phyloP scores from a whole-genome alignment of 202 grass and related monocot species.

The Musa balbisiana region DNA sequence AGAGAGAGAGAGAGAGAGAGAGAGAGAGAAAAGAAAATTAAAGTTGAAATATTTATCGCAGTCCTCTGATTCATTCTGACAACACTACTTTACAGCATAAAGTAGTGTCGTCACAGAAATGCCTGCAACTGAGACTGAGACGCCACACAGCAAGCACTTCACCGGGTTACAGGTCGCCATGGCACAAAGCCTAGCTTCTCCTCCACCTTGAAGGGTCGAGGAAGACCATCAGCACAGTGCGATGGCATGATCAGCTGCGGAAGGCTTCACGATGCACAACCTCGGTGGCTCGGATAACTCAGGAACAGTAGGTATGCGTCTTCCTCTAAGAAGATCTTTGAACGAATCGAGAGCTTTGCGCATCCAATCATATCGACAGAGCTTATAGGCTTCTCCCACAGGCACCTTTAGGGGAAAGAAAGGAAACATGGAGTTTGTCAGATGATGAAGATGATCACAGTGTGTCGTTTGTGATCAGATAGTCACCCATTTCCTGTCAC shows the following conservation, averaged over 20 bases:
- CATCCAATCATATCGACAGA: constrained; percentile 84
- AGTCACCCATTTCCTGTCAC: constrained; percentile 56
- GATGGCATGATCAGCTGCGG: constrained; percentile 30
- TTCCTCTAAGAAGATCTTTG: background rate
- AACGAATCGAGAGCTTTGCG: constrained; percentile 60
- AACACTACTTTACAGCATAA: too few relatives aligned
- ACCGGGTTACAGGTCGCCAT: background rate
- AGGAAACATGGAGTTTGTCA: too few relatives aligned
- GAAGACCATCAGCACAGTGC: constrained; percentile 29
- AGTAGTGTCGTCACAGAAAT: background rate
- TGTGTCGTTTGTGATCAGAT: background rate
- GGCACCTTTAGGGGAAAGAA: constrained; percentile 31
- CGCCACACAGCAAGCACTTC: background rate
- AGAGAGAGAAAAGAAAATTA: too few relatives aligned
- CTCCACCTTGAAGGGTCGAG: background rate
- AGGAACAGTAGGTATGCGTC: background rate
- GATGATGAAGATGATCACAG: too few relatives aligned
- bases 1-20: too few relatives aligned
- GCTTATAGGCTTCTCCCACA: constrained; percentile 39
- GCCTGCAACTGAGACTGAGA: constrained; percentile 21
- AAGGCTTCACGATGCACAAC: constrained; percentile 16
- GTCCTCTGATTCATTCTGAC: too few relatives aligned
- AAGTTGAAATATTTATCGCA: too few relatives aligned
- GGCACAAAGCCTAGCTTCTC: background rate
- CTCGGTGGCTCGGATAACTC: constrained; percentile 26